phyloP scores from a whole-genome alignment of 2,329 filamentous ascomycete genomes.

The Alternaria sp. region DNA sequence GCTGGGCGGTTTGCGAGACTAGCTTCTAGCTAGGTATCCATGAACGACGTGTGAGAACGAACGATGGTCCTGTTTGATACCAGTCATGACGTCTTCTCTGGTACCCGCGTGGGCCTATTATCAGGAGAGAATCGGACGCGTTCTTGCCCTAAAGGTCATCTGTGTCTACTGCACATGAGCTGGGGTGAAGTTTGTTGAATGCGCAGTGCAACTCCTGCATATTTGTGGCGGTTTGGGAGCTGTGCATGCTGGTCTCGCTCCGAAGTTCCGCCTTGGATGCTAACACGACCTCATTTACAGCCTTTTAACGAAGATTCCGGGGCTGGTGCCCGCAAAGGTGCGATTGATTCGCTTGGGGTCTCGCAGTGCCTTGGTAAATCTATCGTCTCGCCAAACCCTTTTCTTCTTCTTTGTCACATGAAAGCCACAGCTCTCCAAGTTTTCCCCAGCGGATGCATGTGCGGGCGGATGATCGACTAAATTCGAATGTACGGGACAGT shows the following conservation, averaged over 20 bases:
- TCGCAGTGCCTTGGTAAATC: neutral
- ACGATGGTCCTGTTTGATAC: conserved; percentile 5
- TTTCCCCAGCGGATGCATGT: conserved; percentile 11
- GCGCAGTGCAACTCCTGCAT: conserved; percentile 19
- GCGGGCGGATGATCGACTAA: conserved; percentile 20
- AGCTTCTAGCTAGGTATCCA: conserved; percentile 1
- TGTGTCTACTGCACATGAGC: conserved; percentile 10
- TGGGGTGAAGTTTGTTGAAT: conserved; percentile 18
- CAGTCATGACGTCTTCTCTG: conserved; percentile 18
- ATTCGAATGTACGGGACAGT: conserved; percentile 3
- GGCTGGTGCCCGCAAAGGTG: neutral
- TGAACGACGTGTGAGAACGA: conserved; percentile 6
- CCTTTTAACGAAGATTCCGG: conserved; percentile 1
- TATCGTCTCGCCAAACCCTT: neutral
- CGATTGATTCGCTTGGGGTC: neutral
- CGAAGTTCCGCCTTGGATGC: conserved; percentile 20
- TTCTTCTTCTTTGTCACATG: neutral
- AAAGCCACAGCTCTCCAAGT: neutral
- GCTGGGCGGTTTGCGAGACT: conserved; percentile 9
- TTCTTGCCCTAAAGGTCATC: neutral
- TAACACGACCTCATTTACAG: conserved; percentile 5
- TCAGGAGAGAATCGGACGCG: conserved; percentile 7
- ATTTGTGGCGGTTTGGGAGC: conserved; percentile 19
- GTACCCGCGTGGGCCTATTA: conserved; percentile 5
- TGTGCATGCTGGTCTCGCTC: conserved; percentile 18